Percentiles rank a stretch among this genome's conserved stretches.
Evolutionary conservation across 148 eudicot species (phyloP).

Genomic region (Rhododendron williamsianum): DNA sequence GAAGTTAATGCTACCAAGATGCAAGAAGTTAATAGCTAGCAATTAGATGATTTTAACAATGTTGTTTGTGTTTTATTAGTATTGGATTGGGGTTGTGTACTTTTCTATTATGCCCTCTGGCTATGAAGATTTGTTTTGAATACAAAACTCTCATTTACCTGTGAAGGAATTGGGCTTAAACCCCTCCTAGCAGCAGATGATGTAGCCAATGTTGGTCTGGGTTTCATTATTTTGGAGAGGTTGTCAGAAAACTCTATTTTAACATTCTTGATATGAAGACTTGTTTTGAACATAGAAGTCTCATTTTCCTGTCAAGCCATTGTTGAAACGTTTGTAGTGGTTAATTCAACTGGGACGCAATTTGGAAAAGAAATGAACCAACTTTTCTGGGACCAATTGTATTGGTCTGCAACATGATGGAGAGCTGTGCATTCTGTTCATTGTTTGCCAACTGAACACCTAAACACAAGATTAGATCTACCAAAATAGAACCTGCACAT

Average conservation of each 20-base stretch:
- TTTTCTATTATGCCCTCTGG: background rate
- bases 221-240: background rate
- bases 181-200: background rate
- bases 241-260: background rate
- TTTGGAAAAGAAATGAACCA: background rate
- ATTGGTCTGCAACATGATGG: background rate
- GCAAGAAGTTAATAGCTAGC: background rate
- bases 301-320: background rate
- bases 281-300: background rate
- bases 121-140: background rate
- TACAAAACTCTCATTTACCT: background rate
- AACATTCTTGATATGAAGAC: no score
- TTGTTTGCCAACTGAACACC: background rate
- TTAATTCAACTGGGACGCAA: no score
- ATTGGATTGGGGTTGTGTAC: background rate
- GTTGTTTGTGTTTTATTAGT: background rate
- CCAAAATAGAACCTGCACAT: background rate
- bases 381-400: background rate
- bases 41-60: background rate
- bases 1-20: background rate
- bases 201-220: background rate
- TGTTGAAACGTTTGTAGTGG: no score
- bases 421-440: background rate
- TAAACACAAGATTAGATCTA: background rate
- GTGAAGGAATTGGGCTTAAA: background rate